Conservation (phyloP, 192 early-diverging fungal genomes). For the Entophlyctis luteolus region DNA sequence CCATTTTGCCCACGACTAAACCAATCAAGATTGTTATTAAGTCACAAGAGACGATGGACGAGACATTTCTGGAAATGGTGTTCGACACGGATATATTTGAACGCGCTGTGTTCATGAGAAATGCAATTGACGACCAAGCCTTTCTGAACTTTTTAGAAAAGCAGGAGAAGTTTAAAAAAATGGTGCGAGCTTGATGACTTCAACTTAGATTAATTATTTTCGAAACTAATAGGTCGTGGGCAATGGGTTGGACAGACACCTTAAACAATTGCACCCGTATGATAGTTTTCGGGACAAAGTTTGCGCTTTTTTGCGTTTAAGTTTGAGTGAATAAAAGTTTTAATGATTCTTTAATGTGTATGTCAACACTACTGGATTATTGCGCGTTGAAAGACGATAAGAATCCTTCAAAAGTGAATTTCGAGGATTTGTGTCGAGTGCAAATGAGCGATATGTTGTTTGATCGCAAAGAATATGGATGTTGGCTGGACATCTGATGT, state of each 20-base stretch:
- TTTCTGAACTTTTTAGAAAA: neutral
- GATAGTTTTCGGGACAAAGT: neutral
- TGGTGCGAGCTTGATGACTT: too few relatives aligned
- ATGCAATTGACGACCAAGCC: neutral
- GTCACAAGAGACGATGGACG: neutral
- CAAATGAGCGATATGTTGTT: slow-evolving; percentile 59
- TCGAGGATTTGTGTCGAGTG: slow-evolving; percentile 51
- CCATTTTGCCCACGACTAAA: neutral
- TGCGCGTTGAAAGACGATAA: neutral
- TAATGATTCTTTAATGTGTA: neutral
- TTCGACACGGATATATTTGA: neutral
- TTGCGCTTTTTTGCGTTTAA: neutral
- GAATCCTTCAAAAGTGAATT: slow-evolving; percentile 52
- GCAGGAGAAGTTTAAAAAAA: neutral
- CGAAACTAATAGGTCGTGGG: too few relatives aligned
- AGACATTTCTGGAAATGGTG: neutral
- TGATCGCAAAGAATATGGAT: slow-evolving; percentile 57
- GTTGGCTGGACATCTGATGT: slow-evolving; percentile 38
- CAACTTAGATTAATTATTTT: too few relatives aligned
- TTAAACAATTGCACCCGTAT: neutral
- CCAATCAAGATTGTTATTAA: neutral
- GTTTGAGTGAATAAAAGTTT: neutral
- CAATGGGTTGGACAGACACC: neutral
- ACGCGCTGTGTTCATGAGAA: neutral
- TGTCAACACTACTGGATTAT: neutral